Evolutionary conservation across 2,329 filamentous ascomycete genomes (phyloP), one percentile per base, ranked within the genome.

Genomic region (Aspergillus pseudoviridinutans): DNA sequence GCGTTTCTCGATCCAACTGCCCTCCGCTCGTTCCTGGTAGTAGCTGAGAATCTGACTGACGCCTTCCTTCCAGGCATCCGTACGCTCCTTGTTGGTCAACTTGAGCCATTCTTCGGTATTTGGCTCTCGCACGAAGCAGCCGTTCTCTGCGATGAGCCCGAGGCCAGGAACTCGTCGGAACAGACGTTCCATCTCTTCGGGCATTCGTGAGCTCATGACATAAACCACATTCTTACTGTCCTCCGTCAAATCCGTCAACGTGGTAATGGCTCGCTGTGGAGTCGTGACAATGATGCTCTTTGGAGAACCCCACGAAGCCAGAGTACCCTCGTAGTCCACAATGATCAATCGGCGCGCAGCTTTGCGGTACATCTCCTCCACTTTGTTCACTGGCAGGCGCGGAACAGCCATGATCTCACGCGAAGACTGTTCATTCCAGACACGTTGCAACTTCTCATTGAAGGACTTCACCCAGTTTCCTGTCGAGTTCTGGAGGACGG

Each of bases 141-240:
- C 93, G 63, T 96, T 97, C 76, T 97, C 93, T 0, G 93, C 93
- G 62, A 97, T 95, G 4, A 97, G 80, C 2, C 94, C 94, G 3
- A 97, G 79, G 59, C 89, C 88, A 4, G 90, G 89, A 1, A 97
- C 88, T 25, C 89, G 85, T 53, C 87, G 87, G 80, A 97, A 97
- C 1, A 95, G 81, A 4, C 88, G 85, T 64, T 96, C 91, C 35
- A 97, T 86, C 68, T 97, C 92, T 66, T 95, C 90, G 0, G 92
- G 90, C 64, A 87, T 89, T 35, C 91, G 87, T 8, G 90, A 88
- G 55, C 91, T 96, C 91, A 96, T 97, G 63, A 97, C 87, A 67
- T 96, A 97, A 27, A 97, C 89, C 1, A 87, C 86, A 68, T 97
- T 97, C 60, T 84, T 85, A 24, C 87, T 84, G 67, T 96, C 92